Percentiles rank a stretch among this genome's conserved stretches.
These are phyloP conservation scores for Myotisia sp. DNA, from an alignment of 2,329 filamentous ascomycete species.

Conservation along the genomic window DNA sequence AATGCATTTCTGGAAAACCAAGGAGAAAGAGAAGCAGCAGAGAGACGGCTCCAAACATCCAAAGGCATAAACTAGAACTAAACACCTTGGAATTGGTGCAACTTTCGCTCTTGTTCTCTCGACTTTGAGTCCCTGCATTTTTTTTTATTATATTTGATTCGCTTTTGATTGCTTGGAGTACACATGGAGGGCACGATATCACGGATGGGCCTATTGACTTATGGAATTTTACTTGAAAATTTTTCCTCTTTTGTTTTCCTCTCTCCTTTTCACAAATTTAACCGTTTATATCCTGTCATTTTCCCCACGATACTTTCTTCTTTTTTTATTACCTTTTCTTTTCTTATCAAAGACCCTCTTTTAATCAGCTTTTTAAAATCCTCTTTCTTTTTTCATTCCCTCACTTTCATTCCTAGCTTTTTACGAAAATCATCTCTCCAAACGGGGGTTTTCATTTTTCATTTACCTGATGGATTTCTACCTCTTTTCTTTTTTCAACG, in stretches of 20 bases:
- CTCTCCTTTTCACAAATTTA: slow-evolving; percentile 6
- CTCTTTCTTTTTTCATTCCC: background rate
- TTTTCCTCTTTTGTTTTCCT: slow-evolving; percentile 4
- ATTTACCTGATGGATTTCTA: too few relatives aligned
- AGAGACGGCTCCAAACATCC: slow-evolving; percentile 4
- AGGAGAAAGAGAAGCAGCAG: slow-evolving; percentile 29
- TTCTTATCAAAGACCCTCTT: background rate
- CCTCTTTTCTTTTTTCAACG: too few relatives aligned
- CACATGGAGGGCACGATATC: slow-evolving; percentile 11
- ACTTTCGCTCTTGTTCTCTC: background rate
- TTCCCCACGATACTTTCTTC: background rate
- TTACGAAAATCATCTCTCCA: too few relatives aligned
- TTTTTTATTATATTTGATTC: slow-evolving; percentile 2
- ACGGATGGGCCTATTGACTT: slow-evolving; percentile 11
- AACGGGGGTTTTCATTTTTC: too few relatives aligned
- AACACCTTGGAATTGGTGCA: background rate
- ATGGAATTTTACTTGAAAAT: slow-evolving; percentile 5
- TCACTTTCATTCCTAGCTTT: too few relatives aligned
- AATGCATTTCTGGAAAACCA: slow-evolving; percentile 37
- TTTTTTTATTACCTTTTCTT: background rate
- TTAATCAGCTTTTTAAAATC: background rate
- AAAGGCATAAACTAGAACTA: too few relatives aligned
- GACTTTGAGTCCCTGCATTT: background rate
- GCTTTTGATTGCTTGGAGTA: slow-evolving; percentile 5
- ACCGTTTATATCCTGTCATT: background rate